These are phyloP conservation scores for Pleurotus cornucopiae DNA, from an alignment of 768 basidiomycete genomes.

Conservation along the genomic window DNA sequence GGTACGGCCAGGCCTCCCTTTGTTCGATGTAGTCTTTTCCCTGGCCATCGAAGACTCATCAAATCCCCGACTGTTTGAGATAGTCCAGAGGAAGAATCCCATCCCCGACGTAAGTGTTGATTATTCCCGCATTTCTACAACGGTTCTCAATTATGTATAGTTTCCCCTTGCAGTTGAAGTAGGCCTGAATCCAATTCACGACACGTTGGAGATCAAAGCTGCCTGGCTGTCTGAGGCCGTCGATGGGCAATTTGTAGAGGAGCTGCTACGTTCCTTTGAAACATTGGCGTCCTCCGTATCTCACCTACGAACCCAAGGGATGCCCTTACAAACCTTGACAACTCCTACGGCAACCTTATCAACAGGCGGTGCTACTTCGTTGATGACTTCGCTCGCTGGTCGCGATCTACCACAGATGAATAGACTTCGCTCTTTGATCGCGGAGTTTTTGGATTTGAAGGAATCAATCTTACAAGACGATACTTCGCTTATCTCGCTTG, in stretches of 20 bases:
- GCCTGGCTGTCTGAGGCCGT: constrained; percentile 19
- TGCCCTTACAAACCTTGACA: neutral
- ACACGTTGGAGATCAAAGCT: constrained; percentile 20
- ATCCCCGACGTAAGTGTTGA: constrained; percentile 25
- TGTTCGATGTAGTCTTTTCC: constrained; percentile 29
- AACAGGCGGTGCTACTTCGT: neutral
- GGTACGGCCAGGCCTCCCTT: constrained; percentile 24
- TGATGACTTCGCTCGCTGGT: neutral
- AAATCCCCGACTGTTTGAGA: constrained; percentile 19
- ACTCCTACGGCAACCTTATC: neutral
- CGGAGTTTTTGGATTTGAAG: constrained; percentile 22
- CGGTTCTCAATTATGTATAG: constrained; percentile 11
- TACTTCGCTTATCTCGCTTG: constrained; percentile 39
- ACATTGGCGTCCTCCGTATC: constrained; percentile 3
- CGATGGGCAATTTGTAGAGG: constrained; percentile 8
- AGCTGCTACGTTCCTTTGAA: constrained; percentile 22
- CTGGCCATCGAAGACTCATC: constrained; percentile 20
- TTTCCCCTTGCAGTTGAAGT: constrained; percentile 28
- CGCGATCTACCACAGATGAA: neutral
- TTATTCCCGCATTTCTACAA: too few species aligned
- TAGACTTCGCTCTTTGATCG: constrained; percentile 15
- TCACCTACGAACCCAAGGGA: neutral
- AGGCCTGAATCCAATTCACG: constrained; percentile 19
- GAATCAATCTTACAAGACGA: constrained; percentile 17
- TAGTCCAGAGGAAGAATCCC: constrained; percentile 25